These are phyloP conservation scores for Smithsoniella earleae DNA, from an alignment of 163 green algal genomes.

Conservation along the genomic window DNA sequence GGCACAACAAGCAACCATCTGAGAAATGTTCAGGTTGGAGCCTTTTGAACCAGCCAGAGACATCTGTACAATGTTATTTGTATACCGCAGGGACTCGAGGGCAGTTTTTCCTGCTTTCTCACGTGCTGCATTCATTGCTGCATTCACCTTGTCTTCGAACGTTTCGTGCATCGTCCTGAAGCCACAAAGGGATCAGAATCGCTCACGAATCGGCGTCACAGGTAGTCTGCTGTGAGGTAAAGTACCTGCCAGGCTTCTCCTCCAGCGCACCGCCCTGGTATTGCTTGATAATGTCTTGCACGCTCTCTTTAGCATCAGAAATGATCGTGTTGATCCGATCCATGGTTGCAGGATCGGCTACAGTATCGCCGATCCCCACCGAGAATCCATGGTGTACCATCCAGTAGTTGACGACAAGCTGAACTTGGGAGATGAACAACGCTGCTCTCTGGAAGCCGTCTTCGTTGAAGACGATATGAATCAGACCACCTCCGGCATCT, in stretches of 20 bases:
- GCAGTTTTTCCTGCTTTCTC: conserved; percentile 70
- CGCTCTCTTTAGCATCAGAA: conserved; percentile 32
- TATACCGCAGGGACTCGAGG: conserved; percentile 71
- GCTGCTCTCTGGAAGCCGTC: conserved; percentile 65
- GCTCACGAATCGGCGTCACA: background rate
- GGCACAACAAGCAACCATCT: conserved; percentile 99
- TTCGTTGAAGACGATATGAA: conserved; percentile 92
- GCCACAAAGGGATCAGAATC: conserved; percentile 31
- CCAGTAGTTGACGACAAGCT: conserved; percentile 92
- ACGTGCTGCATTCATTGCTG: conserved; percentile 48
- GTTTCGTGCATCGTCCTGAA: conserved; percentile 87
- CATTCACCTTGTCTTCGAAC: conserved; percentile 93
- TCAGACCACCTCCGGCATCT: conserved; percentile 65
- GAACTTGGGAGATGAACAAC: conserved; percentile 71
- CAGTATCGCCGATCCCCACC: conserved; percentile 88
- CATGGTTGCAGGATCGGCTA: conserved; percentile 88
- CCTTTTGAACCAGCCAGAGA: conserved; percentile 84
- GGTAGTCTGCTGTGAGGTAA: background rate
- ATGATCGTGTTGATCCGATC: conserved; percentile 81
- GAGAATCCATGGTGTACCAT: conserved; percentile 53
- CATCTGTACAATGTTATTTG: conserved; percentile 99
- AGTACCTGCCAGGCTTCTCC: conserved; percentile 49
- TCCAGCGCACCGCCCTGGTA: conserved; percentile 65
- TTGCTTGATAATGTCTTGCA: conserved; percentile 71
- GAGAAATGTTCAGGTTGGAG: conserved; percentile 99